Evolutionary conservation across 768 basidiomycete species (phyloP).

Genomic region (Hypholoma fasciculare): DNA sequence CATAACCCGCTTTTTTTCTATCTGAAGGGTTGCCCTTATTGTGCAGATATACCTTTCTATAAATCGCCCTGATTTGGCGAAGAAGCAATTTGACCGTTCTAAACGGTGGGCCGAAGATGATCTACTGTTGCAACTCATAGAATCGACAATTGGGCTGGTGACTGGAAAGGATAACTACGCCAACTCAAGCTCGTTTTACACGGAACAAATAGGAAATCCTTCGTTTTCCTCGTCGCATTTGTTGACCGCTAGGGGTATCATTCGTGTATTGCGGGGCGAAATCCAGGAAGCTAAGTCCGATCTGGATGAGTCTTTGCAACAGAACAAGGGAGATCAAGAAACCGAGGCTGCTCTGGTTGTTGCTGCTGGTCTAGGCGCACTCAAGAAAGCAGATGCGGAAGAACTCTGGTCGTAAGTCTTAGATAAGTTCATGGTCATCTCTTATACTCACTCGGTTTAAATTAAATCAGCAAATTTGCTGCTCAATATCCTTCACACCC

Average conservation of each 20-base stretch:
- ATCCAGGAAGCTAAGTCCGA: conserved; percentile 77
- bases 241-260: conserved; percentile 77
- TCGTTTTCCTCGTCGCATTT: conserved; percentile 73
- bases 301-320: conserved; percentile 70
- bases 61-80: conserved; percentile 82
- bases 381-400: conserved; percentile 64
- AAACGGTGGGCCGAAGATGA: conserved; percentile 90
- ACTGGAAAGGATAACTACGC: conserved; percentile 72
- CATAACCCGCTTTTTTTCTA: background rate
- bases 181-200: conserved; percentile 64
- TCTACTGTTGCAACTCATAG: conserved; percentile 84
- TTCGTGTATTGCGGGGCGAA: conserved; percentile 76
- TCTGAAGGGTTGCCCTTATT: conserved; percentile 70
- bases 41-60: conserved; percentile 92
- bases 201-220: conserved; percentile 82
- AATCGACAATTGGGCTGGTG: conserved; percentile 76
- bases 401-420: conserved; percentile 65
- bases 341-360: conserved; percentile 69
- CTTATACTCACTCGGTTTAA: conserved; percentile 10
- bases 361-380: conserved; percentile 55
- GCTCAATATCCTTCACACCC: conserved; percentile 68
- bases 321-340: conserved; percentile 60
- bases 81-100: conserved; percentile 80
- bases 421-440: background rate
- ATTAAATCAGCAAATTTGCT: conserved; percentile 33